Evolutionary conservation across 345 rosid genomes (phyloP).

Genomic region (Fremontodendron californicum): DNA sequence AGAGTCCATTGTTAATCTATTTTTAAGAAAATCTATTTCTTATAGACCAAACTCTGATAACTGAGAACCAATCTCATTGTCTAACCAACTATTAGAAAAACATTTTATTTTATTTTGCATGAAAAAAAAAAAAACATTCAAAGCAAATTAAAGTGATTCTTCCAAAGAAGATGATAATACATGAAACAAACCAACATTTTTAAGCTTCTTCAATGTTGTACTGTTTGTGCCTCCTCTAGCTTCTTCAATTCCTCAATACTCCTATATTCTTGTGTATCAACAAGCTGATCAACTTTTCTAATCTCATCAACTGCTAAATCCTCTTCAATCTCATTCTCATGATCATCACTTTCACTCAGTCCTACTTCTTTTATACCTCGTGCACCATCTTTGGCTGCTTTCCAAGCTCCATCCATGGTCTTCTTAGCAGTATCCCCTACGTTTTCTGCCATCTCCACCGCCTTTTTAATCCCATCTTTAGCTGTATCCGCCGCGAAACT

Average conservation of each 20-base stretch:
- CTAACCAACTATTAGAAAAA: neutral
- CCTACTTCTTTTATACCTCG: constrained; percentile 31
- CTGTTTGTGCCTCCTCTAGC: constrained; percentile 25
- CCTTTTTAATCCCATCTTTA: constrained; percentile 43
- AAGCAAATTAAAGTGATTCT: neutral
- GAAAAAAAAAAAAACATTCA: neutral
- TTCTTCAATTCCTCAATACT: constrained; percentile 36
- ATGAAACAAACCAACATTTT: no score
- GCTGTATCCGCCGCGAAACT: constrained; percentile 36
- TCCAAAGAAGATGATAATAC: no score
- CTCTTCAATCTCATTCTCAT: constrained; percentile 19
- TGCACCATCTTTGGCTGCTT: constrained; percentile 32
- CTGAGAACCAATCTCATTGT: no score
- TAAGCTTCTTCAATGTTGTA: constrained; percentile 15
- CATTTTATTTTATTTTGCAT: neutral
- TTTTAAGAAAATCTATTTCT: no score
- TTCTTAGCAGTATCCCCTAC: constrained; percentile 36
- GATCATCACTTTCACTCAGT: constrained; percentile 7
- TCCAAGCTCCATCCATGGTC: constrained; percentile 48
- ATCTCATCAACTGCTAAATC: constrained; percentile 38
- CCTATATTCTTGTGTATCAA: constrained; percentile 48
- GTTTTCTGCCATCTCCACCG: constrained; percentile 27
- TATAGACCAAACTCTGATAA: no score
- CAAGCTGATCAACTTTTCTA: constrained; percentile 33
- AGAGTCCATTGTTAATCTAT: no score